Evolutionary conservation across 192 early-diverging fungal genomes (phyloP), one percentile per base, ranked within the genome.

Genomic region (Podila minutissima): DNA sequence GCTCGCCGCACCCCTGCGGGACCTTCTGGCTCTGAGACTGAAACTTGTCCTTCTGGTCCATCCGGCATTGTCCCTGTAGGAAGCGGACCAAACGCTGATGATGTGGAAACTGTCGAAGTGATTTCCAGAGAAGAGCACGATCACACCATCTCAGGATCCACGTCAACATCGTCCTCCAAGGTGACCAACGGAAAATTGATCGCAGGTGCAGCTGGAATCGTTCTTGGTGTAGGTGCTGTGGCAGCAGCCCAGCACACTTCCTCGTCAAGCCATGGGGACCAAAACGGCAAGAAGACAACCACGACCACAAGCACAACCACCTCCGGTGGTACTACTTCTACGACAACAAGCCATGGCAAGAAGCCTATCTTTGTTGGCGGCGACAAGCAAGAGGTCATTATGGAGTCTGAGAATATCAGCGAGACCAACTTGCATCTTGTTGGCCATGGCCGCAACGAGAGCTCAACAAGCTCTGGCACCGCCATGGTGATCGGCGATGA

Each of bases 381-480:
- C 46, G 72, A 67, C 15, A 67, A 59, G 5, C 31, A 59, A 55
- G 66, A 67, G 33, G 29, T 74, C n/a, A 29, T 68, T 19, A 28
- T 38, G 32, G n/a, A 19, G 26, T 51, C 49, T 29, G 28, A 29
- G 13, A 13, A 46, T 7, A 48, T 29, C 15, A 31, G 17, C 13
- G 35, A 37, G 20, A 10, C 24, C 17, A 66, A 59, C 3, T 28
- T 28, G 7, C 19, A 0, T 11, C 20, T 66, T n/a, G 31, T 26
- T 3, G 57, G 28, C 48, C 66, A 67, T 22, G 35, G 17, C 53
- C 73, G 66, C 35, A 46, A 61, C 17, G 61, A 67, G 28, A 75
- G 73, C 8, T 55, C 59, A 2, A 28, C 58, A 22, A 68, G 60
- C 17, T 57, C 73, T 19, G 60, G 49, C 13, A 55, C 53, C 8